Base-by-base conservation (phyloP, 768 basidiomycete genomes). In the Termitomyces bulborhizus region DNA sequence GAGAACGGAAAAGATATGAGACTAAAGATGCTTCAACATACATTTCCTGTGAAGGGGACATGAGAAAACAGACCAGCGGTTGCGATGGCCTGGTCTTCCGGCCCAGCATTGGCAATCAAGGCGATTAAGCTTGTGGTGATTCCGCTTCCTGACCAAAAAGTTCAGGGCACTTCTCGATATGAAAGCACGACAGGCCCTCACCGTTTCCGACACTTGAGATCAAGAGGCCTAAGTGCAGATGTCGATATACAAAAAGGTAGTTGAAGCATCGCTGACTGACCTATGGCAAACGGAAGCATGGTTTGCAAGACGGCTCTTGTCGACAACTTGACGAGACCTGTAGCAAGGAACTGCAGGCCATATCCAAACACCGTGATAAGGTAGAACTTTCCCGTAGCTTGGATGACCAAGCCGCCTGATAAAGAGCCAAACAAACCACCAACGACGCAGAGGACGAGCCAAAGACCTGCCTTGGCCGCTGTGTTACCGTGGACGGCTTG, bases 1-100 rank as follows among this genome's bases (percentile, higher is more conserved):
- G 63, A 2, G 83, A 84, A 36, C 84, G 80, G 72, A 85, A 85
- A 36, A 86, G 21, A 63, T 84, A 85, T 0, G 82, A 83, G 0
- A 81, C 84, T 83, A n/a, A 12, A 11, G 6, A 13, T 13, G 6
- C 5, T 40, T n/a, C 13, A n/a, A 39, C 18, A 16, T 26, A 21
- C 29, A 12, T 6, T 9, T 42, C 4, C n/a, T 4, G 31, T 26
- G 42, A 7, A 50, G 21, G 4, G 29, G 26, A 53, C 18, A 47
- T 7, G 46, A 39, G 12, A 52, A 3, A 12, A 59, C 73, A 4
- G 34, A 80, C 83, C 80, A 37, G 83, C 83, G 83, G 21, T 86
- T 1, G 83, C 83, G 40, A 85, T 79, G 7, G 84, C 85, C 62
- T 85, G 83, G 61, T 85, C 81, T 34, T 69, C 74, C 24, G 74